Evolutionary conservation across 2,329 filamentous ascomycete genomes (phyloP), one percentile per base, ranked within the genome.

Genomic region (Elsinoe perseae): DNA sequence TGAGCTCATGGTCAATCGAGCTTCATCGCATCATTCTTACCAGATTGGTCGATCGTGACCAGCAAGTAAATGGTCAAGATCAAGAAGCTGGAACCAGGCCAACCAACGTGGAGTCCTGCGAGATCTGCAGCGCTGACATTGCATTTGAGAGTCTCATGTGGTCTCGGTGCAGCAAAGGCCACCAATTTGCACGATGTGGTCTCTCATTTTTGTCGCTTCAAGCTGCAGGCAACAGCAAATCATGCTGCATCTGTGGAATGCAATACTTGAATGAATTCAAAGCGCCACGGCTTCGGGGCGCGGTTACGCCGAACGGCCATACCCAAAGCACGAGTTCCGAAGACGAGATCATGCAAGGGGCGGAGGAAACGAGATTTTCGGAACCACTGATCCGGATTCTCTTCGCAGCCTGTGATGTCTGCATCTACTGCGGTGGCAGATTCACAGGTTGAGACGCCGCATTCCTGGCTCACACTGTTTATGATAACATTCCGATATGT

Each of bases 161-260:
- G 63, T 77, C 77, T 0, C 69, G 72, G 40, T 83, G 80, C 62
- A 62, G 61, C 1, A 71, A 72, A 46, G 78, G 77, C 0, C 80
- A 83, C 68, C 58, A 76, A 40, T 81, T 79, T 57, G 66, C 75
- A 76, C 67, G 80, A 32, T 83, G 80, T 61, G 72, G 72, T 10
- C 60, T 82, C 20, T 79, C 76, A n/a, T 77, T 80, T 53, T 61
- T 80, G 4, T 71, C 78, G 1, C 80, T 82, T 5, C 78, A 81
- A 63, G 72, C 75, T 30, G 78, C 80, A 2, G 74, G 74, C 1
- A 69, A 76, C 1, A 77, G 77, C 10, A 81, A 80, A 61, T 72
- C 71, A 50, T 83, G 80, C 64, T 73, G 74, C 16, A 67, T 75
- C n/a, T 83, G 80, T 61, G 71, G 65, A 10, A 74, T 67, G 23